Evolutionary conservation across 129 eudicot species (phyloP).

Genomic region (Chrysanthemum lavandulifolium): DNA sequence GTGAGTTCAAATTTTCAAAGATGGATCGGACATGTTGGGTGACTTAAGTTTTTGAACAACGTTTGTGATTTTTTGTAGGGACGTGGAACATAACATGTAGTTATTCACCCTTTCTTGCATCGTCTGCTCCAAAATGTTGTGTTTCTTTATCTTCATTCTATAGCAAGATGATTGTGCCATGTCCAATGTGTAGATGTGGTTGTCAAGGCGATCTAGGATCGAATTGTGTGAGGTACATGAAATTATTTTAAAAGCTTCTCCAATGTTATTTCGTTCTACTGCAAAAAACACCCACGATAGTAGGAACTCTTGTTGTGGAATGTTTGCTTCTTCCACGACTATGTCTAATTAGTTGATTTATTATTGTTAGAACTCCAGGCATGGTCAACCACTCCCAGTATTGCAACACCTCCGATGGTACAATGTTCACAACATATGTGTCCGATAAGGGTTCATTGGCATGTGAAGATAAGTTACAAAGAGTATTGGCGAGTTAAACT

Average conservation of each 20-base stretch:
- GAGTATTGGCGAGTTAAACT: slow-evolving; percentile 81
- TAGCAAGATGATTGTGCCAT: slow-evolving; percentile 51
- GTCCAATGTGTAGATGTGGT: slow-evolving; percentile 71
- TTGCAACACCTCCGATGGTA: slow-evolving; percentile 45
- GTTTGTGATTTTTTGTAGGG: slow-evolving; percentile 35
- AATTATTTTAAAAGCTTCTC: not conserved
- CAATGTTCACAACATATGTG: slow-evolving; percentile 69
- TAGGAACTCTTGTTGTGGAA: too few species aligned
- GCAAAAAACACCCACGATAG: too few species aligned
- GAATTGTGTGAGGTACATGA: slow-evolving; percentile 52
- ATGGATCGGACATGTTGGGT: not conserved
- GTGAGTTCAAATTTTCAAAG: slow-evolving; percentile 24
- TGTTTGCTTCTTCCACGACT: too few species aligned
- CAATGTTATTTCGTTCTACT: too few species aligned
- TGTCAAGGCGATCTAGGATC: slow-evolving; percentile 55
- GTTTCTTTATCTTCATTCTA: slow-evolving; percentile 81
- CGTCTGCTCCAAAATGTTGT: slow-evolving; percentile 70
- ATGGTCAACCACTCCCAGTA: slow-evolving; percentile 40
- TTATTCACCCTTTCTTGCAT: slow-evolving; percentile 72
- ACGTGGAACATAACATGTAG: slow-evolving; percentile 76
- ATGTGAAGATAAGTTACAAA: slow-evolving; percentile 66
- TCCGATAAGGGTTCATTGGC: slow-evolving; percentile 81
- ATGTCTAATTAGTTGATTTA: not conserved
- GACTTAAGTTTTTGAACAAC: not conserved
- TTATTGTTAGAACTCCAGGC: slow-evolving; percentile 21